Evolutionary conservation across 192 early-diverging fungal genomes (phyloP).

Genomic region (Coemansia sp.): DNA sequence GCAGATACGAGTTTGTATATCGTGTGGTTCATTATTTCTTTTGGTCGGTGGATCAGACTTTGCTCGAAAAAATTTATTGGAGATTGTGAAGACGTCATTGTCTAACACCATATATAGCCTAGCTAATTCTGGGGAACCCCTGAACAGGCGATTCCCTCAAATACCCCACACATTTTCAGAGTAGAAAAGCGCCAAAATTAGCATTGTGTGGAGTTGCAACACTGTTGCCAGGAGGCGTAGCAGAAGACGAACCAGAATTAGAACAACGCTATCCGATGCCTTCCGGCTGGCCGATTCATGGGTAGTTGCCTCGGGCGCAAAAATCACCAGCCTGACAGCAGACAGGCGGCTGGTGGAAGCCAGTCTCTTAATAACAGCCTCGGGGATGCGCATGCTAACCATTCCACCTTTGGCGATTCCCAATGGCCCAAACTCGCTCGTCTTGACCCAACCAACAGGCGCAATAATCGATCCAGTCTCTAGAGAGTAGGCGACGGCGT

Average conservation of each 20-base stretch:
- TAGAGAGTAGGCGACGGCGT: slow-evolving; percentile 19
- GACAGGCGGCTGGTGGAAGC: neutral
- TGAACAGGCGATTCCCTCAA: neutral
- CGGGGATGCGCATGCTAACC: slow-evolving; percentile 25
- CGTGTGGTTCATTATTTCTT: neutral
- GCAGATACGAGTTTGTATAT: neutral
- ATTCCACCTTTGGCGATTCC: slow-evolving; percentile 20
- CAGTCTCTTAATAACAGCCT: neutral
- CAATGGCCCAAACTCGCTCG: neutral
- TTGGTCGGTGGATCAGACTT: neutral
- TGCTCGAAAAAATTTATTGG: neutral
- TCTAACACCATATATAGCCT: neutral
- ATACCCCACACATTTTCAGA: neutral
- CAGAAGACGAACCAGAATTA: neutral
- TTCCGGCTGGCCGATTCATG: neutral
- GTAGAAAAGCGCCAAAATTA: neutral
- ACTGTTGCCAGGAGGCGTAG: neutral
- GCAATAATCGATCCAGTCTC: slow-evolving; percentile 1
- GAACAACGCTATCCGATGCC: slow-evolving; percentile 13
- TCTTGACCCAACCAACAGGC: slow-evolving; percentile 10
- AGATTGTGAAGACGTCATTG: too few relatives aligned
- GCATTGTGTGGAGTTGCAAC: neutral
- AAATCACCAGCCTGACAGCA: slow-evolving; percentile 14
- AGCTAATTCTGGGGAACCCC: neutral
- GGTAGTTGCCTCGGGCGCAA: neutral